Evolutionary conservation across 352 stramenopile genomes (phyloP), one percentile per base, ranked within the genome.

Genomic region (Phytophthora colocasiae): DNA sequence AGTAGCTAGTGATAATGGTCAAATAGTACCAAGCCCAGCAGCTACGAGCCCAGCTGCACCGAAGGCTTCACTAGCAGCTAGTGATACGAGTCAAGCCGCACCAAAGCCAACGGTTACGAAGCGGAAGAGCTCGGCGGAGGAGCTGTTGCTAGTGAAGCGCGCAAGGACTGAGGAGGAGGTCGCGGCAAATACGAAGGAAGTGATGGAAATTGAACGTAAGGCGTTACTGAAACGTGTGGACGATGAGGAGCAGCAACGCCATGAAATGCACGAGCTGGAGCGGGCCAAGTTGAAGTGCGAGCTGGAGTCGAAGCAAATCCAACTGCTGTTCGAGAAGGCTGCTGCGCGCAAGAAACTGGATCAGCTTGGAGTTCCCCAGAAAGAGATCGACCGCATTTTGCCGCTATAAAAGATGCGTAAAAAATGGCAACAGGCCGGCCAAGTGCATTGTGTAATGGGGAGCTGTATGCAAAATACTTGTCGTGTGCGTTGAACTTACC

Each of bases 311-410:
- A 76, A 71, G 44, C 64, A 75, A 26, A 41, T 85, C 45, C 74
- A 85, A 38, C 41, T 83, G 39, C 61, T 81, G 56, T 78, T 74
- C 17, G 77, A 85, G 49, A 85, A 81, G 31, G 69, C 69, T 51
- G 65, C 78, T 36, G 77, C 74, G 12, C 71, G 77, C 9, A 78
- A 83, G 65, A 80, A 78, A 38, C 60, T 86, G 32, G 57, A 80
- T 19, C 75, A 81, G 31, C 69, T 80, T 24, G 78, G 78, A n/a
- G 66, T 86, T 40, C 55, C 75, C 14, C 53, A 66, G 26, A 66
- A 57, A 44, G 72, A 86, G 24, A 71, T 86, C 27, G 54, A 84
- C 52, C 65, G 71, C 31, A 71, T 84, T 32, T 57, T 86, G 44
- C 78, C 78, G 15, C 41, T 79, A 34, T 76, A 45, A 76, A 19